Evolutionary conservation across 2,329 filamentous ascomycete species (phyloP), one percentile per base, ranked within the genome.

Genomic region (Stemphylium beticola): DNA sequence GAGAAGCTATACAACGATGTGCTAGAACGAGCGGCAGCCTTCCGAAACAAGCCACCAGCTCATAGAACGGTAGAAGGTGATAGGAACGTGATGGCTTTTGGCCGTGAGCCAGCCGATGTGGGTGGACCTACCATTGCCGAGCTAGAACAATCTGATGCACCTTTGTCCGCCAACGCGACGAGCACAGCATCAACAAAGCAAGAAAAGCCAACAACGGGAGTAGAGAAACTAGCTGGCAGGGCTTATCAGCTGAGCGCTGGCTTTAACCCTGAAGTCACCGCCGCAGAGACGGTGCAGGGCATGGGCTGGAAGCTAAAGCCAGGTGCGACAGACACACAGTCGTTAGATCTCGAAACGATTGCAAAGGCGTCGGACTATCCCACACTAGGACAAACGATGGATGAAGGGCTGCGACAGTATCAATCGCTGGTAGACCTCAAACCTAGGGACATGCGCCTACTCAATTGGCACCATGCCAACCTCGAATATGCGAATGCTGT

Each of bases 401-500:
- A 99, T 68, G 87, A 92, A 61, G 91, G 92, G n/a, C 87, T 99
- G 56, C 83, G 83, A 15, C 93, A 98, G 73, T 99, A 96, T 72
- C 88, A 90, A 67, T 82, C 84, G 29, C 84, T 99, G 43, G 83
- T 98, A 24, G 88, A 96, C 54, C 78, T 99, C 47, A 91, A 87
- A 12, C 85, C 93, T 1, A 90, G 92, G 70, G 95, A 99, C 68
- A 88, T 96, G 75, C 86, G 95, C 40, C 81, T 99, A 14, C 83
- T 98, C 68, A 99, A 97, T 70, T 99, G 95, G 95, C 96, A 99
- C 75, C 90, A 97, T 74, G 96, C 96, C 61, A 99, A 99, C 71
- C 83, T 99, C 12, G 95, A 99, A 75, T 99, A 99, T 72, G 96
- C 93, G 59, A 99, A 98, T 74, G 95, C 95, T 2, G 91, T 88